Base-by-base conservation (phyloP, 1,139 yeast species). In the Arxiozyma slooffiae region DNA sequence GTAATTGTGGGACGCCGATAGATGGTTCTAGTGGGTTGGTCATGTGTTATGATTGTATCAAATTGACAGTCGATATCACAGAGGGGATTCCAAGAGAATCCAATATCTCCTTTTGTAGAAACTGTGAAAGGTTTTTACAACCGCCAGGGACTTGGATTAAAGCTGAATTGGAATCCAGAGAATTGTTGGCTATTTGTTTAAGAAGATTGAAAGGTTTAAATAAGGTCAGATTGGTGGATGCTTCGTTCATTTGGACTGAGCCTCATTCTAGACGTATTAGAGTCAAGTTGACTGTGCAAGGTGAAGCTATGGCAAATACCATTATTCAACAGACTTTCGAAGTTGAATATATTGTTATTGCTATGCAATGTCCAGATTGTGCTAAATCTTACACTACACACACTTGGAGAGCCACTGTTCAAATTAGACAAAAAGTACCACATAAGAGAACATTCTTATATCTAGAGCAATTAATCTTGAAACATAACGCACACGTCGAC, bases 301-400 rank as follows among this genome's bases (percentile, higher is more conserved):
- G 97, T 56, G 98, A 92, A 70, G 96, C 96, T 39, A 82, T 88
- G 81, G 77, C 85, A 34, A 88, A 88, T 62, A 88, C 97, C 39
- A 87, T 92, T 59, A 81, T 94, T 38, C 97, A 94, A 68, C 98
- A 94, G 70, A 81, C 89, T 37, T 90, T 92, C 67, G 97, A 89
- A 69, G 97, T 92, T 18, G 97, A 92, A 63, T 92, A 85, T 63
- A 83, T 87, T 21, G 98, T 92, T 48, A 76, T 88, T 57, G 96
- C 97, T 38, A 88, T 89, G 83, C 99, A 92, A 73, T 92, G 99
- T 76, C 83, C 97, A 2, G 99, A 92, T 73, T 92, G 99, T 81
- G 97, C 97, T 50, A 88, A 88, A 69, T 84, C 95, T 1, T 92
- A 85, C 67, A 92, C 98, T 18, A 85, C 94, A 38, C 88, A 94